Evolutionary conservation across 257 asterid genomes (phyloP).

Genomic region (Plantago elongata): DNA sequence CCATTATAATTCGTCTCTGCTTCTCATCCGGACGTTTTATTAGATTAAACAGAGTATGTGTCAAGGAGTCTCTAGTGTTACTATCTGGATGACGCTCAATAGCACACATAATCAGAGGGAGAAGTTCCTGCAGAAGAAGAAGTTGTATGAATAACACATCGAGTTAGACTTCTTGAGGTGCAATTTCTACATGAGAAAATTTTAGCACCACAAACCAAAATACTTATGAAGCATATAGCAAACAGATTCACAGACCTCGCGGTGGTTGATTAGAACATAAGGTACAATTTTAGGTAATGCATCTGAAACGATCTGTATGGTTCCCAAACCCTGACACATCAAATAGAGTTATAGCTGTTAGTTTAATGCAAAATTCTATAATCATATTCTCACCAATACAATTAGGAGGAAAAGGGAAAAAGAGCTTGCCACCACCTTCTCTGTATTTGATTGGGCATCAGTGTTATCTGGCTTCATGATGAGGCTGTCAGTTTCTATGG

Average conservation of each 20-base stretch:
- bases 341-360: slow-evolving; percentile 18
- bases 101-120: slow-evolving; percentile 97
- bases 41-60: slow-evolving; percentile 95
- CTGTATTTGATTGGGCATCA: slow-evolving; percentile 49
- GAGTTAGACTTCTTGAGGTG: slow-evolving; percentile 15
- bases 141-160: slow-evolving; percentile 20
- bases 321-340: slow-evolving; percentile 63
- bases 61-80: slow-evolving; percentile 84
- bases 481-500: slow-evolving; percentile 36
- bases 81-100: slow-evolving; percentile 97
- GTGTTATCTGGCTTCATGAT: slow-evolving; percentile 36
- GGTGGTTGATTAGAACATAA: slow-evolving; percentile 86
- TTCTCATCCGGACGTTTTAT: slow-evolving; percentile 99
- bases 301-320: slow-evolving; percentile 91
- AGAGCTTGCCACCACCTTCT: slow-evolving; percentile 54
- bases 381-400: slow-evolving; percentile 6
- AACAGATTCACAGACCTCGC: slow-evolving; percentile 59
- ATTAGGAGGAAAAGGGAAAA: slow-evolving; percentile 9
- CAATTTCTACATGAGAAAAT: slow-evolving; percentile 11
- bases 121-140: slow-evolving; percentile 67
- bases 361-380: slow-evolving; percentile 14
- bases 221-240: slow-evolving; percentile 16
- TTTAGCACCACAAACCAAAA: slow-evolving; percentile 17
- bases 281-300: slow-evolving; percentile 90
- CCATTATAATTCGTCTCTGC: slow-evolving; percentile 95